Conservation (phyloP, 2,329 filamentous ascomycete species). For the Ramichloridium luteum region DNA sequence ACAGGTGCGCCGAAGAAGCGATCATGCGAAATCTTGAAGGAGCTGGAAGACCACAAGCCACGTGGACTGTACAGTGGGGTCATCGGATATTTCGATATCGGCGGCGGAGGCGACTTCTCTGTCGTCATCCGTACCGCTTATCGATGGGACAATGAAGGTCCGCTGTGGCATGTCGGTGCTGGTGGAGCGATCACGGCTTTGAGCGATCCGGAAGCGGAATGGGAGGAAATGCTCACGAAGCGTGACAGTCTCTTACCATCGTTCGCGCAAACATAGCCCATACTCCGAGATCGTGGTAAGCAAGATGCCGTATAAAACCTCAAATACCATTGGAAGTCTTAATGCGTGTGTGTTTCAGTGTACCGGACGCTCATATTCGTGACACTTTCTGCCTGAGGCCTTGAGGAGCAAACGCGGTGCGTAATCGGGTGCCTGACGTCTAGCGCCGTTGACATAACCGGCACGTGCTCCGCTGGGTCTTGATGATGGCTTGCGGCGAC, state of each 20-base stretch:
- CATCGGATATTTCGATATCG: conserved; percentile 77
- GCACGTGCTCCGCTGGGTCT: too few relatives aligned
- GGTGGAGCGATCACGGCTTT: conserved; percentile 82
- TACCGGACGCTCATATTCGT: too few relatives aligned
- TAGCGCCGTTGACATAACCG: too few relatives aligned
- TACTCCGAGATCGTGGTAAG: too few relatives aligned
- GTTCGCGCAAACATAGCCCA: too few relatives aligned
- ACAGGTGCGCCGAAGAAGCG: conserved; percentile 92
- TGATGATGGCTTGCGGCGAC: background rate
- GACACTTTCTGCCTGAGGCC: too few relatives aligned
- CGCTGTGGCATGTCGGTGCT: conserved; percentile 69
- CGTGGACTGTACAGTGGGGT: conserved; percentile 79
- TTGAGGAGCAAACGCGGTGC: too few relatives aligned
- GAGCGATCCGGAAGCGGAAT: conserved; percentile 68
- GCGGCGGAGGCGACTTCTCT: conserved; percentile 77
- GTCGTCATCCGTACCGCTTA: conserved; percentile 82
- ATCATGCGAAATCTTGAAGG: conserved; percentile 68
- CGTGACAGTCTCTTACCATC: conserved; percentile 21
- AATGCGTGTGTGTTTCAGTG: too few relatives aligned
- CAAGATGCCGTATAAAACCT: too few relatives aligned
- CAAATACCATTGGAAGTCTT: too few relatives aligned
- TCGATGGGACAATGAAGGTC: conserved; percentile 50
- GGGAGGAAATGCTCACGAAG: conserved; percentile 66
- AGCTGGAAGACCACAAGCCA: conserved; percentile 51
- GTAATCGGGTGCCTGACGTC: too few relatives aligned